Conservation (phyloP, 768 basidiomycete genomes). For the Solioccasus polychromus region DNA sequence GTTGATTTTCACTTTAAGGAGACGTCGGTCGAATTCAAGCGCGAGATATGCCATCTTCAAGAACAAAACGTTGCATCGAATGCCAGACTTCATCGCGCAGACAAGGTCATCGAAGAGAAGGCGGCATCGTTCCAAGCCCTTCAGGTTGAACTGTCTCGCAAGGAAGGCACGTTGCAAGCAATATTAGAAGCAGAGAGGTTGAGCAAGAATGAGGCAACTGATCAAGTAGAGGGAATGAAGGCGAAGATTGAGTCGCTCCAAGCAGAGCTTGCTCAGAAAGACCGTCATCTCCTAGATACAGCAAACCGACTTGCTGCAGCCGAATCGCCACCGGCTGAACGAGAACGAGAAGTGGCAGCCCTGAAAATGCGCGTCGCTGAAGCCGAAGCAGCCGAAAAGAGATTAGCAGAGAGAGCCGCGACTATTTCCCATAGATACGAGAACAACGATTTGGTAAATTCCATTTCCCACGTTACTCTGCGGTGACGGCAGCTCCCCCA, state of each 20-base stretch:
- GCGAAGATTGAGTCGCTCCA: conserved; percentile 19
- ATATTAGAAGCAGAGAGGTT: conserved; percentile 23
- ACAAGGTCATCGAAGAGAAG: conserved; percentile 11
- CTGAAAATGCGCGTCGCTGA: conserved; percentile 22
- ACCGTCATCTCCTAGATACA: conserved; percentile 20
- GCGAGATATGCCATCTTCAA: conserved; percentile 17
- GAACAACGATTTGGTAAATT: conserved; percentile 44
- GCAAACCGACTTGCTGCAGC: conserved; percentile 19
- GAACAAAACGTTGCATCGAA: conserved; percentile 22
- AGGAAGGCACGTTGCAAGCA: conserved; percentile 24
- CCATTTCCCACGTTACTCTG: conserved; percentile 2
- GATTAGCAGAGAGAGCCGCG: conserved; percentile 25
- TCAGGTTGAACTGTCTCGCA: conserved; percentile 24
- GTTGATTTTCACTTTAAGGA: conserved; percentile 15
- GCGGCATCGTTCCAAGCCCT: conserved; percentile 10
- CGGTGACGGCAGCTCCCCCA: conserved; percentile 12
- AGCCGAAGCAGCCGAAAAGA: conserved; percentile 28
- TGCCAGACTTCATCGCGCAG: conserved; percentile 11
- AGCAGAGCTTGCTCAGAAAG: conserved; percentile 20
- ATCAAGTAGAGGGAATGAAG: conserved; percentile 18
- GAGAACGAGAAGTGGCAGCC: conserved; percentile 26
- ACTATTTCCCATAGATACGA: conserved; percentile 40
- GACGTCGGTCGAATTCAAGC: conserved; percentile 9
- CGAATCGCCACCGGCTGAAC: conserved; percentile 23
- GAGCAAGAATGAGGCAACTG: conserved; percentile 18